These are phyloP conservation scores for Pittosporum tobira DNA, from an alignment of 129 eudicot species.

Conservation along the genomic window DNA sequence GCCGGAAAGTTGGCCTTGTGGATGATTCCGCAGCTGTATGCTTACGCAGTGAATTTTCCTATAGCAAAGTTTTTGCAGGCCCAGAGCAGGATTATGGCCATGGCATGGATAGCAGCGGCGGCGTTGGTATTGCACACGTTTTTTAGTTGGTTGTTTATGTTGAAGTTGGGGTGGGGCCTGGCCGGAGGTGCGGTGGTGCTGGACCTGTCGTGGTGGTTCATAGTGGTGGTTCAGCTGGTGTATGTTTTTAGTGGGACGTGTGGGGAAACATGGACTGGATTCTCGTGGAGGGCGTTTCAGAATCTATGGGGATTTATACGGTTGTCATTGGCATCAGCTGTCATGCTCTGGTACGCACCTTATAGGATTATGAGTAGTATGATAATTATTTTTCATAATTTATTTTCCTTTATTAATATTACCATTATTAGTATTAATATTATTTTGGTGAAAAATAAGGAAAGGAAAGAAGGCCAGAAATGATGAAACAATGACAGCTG, in stretches of 20 bases:
- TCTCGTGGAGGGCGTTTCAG: constrained; percentile 36
- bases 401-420: background rate
- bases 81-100: constrained; percentile 42
- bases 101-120: constrained; percentile 34
- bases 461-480: no score
- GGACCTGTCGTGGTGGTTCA: constrained; percentile 49
- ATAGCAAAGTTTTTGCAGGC: constrained; percentile 47
- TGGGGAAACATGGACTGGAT: constrained; percentile 42
- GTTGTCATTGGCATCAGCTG: constrained; percentile 52
- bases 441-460: no score
- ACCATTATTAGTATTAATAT: no score
- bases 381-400: background rate
- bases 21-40: constrained; percentile 55
- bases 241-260: constrained; percentile 41
- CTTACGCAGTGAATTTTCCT: constrained; percentile 40
- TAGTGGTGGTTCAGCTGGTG: constrained; percentile 35
- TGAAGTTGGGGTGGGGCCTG: constrained; percentile 37
- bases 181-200: constrained; percentile 35
- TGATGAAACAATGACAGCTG: no score
- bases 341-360: constrained; percentile 41
- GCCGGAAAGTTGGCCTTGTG: constrained; percentile 36
- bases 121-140: constrained; percentile 27
- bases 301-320: constrained; percentile 51
- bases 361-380: background rate
- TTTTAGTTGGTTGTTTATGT: constrained; percentile 45